phyloP scores from a whole-genome alignment of 2,329 filamentous ascomycete genomes.

The Xylariaceae sp. region DNA sequence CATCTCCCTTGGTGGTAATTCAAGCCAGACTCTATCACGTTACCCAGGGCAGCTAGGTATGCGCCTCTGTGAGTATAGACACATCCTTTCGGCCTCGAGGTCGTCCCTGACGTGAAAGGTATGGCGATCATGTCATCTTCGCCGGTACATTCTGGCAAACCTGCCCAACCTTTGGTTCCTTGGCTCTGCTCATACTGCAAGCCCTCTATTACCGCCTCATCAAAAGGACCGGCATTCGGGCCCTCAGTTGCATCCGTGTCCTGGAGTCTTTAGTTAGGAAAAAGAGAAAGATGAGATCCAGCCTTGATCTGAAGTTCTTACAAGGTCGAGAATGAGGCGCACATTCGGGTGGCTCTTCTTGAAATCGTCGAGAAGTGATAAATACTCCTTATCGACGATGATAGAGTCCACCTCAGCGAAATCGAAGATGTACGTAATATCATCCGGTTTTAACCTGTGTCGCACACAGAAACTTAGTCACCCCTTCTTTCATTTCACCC shows the following conservation, averaged over 20 bases:
- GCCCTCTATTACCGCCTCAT: slow-evolving; percentile 83
- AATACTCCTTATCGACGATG: slow-evolving; percentile 84
- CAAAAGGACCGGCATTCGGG: slow-evolving; percentile 78
- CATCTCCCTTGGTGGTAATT: slow-evolving; percentile 74
- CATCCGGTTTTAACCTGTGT: slow-evolving; percentile 60
- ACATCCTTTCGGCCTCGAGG: slow-evolving; percentile 89
- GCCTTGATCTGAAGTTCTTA: slow-evolving; percentile 37
- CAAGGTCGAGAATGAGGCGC: slow-evolving; percentile 75
- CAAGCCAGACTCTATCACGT: slow-evolving; percentile 87
- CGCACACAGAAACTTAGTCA: slow-evolving; percentile 6
- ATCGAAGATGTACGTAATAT: slow-evolving; percentile 89
- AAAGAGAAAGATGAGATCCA: not conserved
- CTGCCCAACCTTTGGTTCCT: slow-evolving; percentile 77
- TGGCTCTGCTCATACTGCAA: slow-evolving; percentile 71
- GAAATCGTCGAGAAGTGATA: slow-evolving; percentile 72
- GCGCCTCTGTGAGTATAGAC: slow-evolving; percentile 88
- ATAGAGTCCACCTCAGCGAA: slow-evolving; percentile 87
- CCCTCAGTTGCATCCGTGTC: slow-evolving; percentile 83
- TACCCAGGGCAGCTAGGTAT: slow-evolving; percentile 84
- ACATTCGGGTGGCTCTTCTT: slow-evolving; percentile 65
- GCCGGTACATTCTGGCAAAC: slow-evolving; percentile 71
- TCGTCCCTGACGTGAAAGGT: slow-evolving; percentile 94
- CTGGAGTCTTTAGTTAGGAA: slow-evolving; percentile 43
- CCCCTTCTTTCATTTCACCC: not conserved
- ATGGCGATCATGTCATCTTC: slow-evolving; percentile 87